Conservation (phyloP, 768 basidiomycete genomes). For the Suillus variegatus region DNA sequence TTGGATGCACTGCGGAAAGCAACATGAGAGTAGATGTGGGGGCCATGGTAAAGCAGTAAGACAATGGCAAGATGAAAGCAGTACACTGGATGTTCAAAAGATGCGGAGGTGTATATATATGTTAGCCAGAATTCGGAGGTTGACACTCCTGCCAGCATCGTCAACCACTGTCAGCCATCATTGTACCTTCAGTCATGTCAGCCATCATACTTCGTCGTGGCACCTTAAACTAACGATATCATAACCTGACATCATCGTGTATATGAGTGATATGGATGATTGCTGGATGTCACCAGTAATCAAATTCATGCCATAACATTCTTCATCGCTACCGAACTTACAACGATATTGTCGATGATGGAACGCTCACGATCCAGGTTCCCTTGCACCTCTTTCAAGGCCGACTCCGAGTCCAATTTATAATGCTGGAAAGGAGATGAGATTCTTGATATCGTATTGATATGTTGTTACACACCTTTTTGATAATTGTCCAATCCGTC, state of each 20-base stretch:
- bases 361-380: constrained; percentile 37
- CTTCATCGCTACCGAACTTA: constrained; percentile 84
- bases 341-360: constrained; percentile 64
- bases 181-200: not conserved
- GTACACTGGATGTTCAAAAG: not conserved
- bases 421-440: constrained; percentile 50
- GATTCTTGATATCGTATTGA: not conserved
- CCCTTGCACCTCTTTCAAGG: constrained; percentile 36
- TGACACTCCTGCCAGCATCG: not conserved
- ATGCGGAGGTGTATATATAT: not conserved
- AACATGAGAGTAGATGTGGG: not conserved
- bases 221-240: not conserved
- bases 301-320: constrained; percentile 43
- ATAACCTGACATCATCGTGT: not conserved
- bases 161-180: not conserved
- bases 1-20: not conserved
- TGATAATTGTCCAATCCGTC: constrained; percentile 74
- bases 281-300: not conserved
- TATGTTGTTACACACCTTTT: constrained; percentile 56
- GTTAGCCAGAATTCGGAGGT: not conserved
- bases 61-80: not conserved
- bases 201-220: not conserved
- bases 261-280: not conserved
- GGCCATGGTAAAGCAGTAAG: not conserved
- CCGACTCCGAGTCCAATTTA: constrained; percentile 62